Evolutionary conservation across 2,329 filamentous ascomycete genomes (phyloP).

Genomic region (Alternaria tenuissima): DNA sequence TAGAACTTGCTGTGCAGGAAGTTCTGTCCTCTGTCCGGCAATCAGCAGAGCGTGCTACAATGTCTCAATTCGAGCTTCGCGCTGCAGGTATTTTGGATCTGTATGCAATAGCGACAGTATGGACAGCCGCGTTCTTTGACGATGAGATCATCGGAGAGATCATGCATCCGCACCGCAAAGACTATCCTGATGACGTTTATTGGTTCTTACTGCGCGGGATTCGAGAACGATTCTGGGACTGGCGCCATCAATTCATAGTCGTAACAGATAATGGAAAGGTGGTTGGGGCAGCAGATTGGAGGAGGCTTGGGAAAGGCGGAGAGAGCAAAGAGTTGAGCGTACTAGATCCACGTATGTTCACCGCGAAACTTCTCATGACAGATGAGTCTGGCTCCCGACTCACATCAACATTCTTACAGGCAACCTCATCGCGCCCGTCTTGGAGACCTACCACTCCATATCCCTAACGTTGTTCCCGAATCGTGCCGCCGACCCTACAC

Average conservation of each 20-base stretch:
- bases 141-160: slow-evolving; percentile 44
- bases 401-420: slow-evolving; percentile 17
- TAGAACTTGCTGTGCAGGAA: neutral
- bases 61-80: slow-evolving; percentile 12
- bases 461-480: slow-evolving; percentile 29
- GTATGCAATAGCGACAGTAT: slow-evolving; percentile 30
- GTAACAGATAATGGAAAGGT: slow-evolving; percentile 20
- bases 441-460: slow-evolving; percentile 21
- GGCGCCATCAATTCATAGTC: slow-evolving; percentile 40
- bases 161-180: slow-evolving; percentile 42
- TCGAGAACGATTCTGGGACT: slow-evolving; percentile 40
- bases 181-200: slow-evolving; percentile 40
- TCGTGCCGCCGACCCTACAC: slow-evolving; percentile 36
- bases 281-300: slow-evolving; percentile 42
- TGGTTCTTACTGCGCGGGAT: slow-evolving; percentile 40
- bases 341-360: slow-evolving; percentile 34
- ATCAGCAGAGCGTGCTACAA: neutral
- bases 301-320: slow-evolving; percentile 35
- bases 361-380: neutral
- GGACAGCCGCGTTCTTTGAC: slow-evolving; percentile 41
- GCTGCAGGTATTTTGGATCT: slow-evolving; percentile 28
- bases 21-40: too few relatives aligned
- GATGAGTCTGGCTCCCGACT: neutral
- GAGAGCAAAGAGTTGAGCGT: slow-evolving; percentile 18
- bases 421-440: slow-evolving; percentile 26